Base-by-base conservation (phyloP, 805 yeast species). In the Candida ficus region DNA sequence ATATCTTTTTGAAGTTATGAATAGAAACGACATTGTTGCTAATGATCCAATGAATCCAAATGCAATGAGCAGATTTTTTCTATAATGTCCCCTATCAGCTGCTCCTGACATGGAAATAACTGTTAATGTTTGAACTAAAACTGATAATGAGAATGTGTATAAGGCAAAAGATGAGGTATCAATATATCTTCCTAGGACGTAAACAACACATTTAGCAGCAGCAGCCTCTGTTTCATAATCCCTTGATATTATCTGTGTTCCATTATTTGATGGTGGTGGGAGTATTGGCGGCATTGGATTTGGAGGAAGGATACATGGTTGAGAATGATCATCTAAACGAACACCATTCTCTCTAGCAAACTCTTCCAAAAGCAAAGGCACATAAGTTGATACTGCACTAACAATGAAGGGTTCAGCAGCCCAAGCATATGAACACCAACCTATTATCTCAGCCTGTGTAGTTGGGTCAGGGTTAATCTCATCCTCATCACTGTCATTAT, bases 351-450 rank as follows among this genome's bases (percentile, higher is more conserved):
- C 76, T 18, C 89, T 68, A 0, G 90, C 95, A 44, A 80, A 70
- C 50, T 80, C 83, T 46, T 84, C 89, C 23, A 84, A 61, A 7
- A 84, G 58, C 14, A 85, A 60, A 0, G 93, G 93, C 6, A 84
- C 81, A 56, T 82, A 85, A 0, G 91, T 83, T 0, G 90, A 82
- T 6, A 85, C 82, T 2, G 83, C 89, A 29, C 86, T 78, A 7
- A 84, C 93, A 4, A 83, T 72, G 54, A 83, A 85, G 0, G 93
- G 93, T 57, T 84, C 95, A 17, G 85, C 76, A 1, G 90, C 89
- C 73, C 84, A 80, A 3, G 81, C 67, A 48, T 78, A 80, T 7
- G 80, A 63, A 54, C 78, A 78, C 90, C 90, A 76, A 4, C 90
- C 91, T 27, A 67, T 49, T 3, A 80, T 66, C 47, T 75, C 79